Conservation (phyloP, 2,329 filamentous ascomycete genomes). For the Fragosphaeria purpurea region DNA sequence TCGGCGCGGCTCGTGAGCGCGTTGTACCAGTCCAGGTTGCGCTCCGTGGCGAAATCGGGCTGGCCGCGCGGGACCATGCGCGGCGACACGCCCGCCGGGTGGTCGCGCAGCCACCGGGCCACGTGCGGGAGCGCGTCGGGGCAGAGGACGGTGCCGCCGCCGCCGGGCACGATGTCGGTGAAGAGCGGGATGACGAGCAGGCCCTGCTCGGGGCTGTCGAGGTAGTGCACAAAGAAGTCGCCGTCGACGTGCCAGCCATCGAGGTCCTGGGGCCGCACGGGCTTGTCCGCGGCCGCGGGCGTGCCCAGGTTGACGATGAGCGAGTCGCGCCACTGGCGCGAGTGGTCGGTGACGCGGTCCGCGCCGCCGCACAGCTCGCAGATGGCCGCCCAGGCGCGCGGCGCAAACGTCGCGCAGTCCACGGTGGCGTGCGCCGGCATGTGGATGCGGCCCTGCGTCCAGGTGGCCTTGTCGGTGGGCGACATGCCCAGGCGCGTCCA, state of each 20-base stretch:
- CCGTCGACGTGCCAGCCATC: slow-evolving; percentile 59
- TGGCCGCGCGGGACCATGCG: slow-evolving; percentile 50
- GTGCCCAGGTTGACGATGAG: slow-evolving; percentile 62
- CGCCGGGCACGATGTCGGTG: slow-evolving; percentile 48
- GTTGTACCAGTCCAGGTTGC: slow-evolving; percentile 35
- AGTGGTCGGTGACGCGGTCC: slow-evolving; percentile 36
- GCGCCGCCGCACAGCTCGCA: slow-evolving; percentile 57
- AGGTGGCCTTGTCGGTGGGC: slow-evolving; percentile 53
- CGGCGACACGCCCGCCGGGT: slow-evolving; percentile 57
- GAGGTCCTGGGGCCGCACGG: slow-evolving; percentile 41
- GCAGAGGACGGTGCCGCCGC: slow-evolving; percentile 57
- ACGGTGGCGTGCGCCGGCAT: slow-evolving; percentile 53
- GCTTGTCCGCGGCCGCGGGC: slow-evolving; percentile 37
- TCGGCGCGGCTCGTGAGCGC: slow-evolving; percentile 28
- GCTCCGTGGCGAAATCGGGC: slow-evolving; percentile 31
- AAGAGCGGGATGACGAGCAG: slow-evolving; percentile 59
- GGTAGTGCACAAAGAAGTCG: slow-evolving; percentile 63
- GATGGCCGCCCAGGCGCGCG: slow-evolving; percentile 56
- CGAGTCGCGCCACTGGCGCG: slow-evolving; percentile 53
- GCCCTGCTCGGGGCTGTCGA: slow-evolving; percentile 60
- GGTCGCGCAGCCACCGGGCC: slow-evolving; percentile 46
- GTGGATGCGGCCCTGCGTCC: slow-evolving; percentile 51
- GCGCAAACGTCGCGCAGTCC: slow-evolving; percentile 45
- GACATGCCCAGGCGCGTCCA: slow-evolving; percentile 59
- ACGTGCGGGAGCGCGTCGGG: slow-evolving; percentile 47